Percentiles rank a stretch among this genome's conserved stretches.
Conservation (phyloP, 225 moss, liverwort and hornwort species). For the Thuidium tamariscinum region DNA sequence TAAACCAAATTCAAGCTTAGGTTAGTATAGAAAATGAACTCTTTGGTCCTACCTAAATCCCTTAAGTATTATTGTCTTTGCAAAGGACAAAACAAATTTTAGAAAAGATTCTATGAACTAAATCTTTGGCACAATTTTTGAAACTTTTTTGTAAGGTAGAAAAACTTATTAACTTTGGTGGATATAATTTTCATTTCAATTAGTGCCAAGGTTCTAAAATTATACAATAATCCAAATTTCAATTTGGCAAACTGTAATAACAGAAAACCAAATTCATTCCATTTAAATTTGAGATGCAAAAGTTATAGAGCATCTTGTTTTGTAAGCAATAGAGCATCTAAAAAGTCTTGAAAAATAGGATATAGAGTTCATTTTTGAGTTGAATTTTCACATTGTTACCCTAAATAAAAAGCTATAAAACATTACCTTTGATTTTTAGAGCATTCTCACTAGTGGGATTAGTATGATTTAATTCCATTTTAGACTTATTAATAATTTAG, state of each 20-base stretch:
- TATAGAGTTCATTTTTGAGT: accelerated
- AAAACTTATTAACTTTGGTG: background rate
- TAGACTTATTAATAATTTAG: too few relatives aligned
- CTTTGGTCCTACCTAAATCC: background rate
- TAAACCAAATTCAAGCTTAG: background rate
- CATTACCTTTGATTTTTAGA: accelerated
- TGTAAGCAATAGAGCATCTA: accelerated
- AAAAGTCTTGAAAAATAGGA: accelerated
- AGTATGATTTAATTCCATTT: background rate
- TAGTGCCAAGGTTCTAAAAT: accelerated
- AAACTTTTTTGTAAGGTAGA: accelerated
- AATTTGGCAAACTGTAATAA: accelerated
- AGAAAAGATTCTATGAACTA: background rate
- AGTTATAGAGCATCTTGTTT: background rate
- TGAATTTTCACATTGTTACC: too few relatives aligned
- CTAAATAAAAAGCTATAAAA: accelerated
- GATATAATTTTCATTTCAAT: background rate
- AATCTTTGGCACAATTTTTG: background rate
- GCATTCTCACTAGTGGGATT: accelerated
- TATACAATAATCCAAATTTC: background rate
- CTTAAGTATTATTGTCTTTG: background rate
- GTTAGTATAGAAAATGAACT: background rate
- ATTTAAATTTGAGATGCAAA: background rate
- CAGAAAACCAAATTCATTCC: background rate
- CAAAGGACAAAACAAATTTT: accelerated